Conservation (phyloP, 495 filamentous ascomycete genomes). For the Talaromyces proteolyticus region DNA sequence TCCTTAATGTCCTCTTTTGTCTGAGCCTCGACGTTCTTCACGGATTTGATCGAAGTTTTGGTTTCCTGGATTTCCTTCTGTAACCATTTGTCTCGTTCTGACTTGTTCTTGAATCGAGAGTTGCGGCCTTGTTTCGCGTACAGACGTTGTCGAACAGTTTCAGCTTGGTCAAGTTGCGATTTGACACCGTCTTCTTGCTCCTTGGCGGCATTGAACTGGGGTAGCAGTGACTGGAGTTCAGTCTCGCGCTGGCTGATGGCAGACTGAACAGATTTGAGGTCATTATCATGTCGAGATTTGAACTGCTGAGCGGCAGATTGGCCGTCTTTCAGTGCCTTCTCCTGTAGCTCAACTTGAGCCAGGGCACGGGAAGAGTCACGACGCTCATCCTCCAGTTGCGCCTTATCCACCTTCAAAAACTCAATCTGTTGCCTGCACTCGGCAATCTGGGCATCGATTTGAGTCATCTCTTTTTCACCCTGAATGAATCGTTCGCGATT, state of each 20-base stretch:
- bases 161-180: slow-evolving; percentile 65
- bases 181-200: slow-evolving; percentile 65
- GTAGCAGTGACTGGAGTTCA: slow-evolving; percentile 66
- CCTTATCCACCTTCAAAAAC: slow-evolving; percentile 80
- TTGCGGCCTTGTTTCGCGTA: slow-evolving; percentile 94
- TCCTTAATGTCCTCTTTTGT: slow-evolving; percentile 79
- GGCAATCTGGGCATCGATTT: slow-evolving; percentile 70
- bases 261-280: slow-evolving; percentile 64
- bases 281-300: slow-evolving; percentile 60
- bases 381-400: slow-evolving; percentile 84
- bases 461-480: slow-evolving; percentile 73
- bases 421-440: slow-evolving; percentile 77
- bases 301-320: slow-evolving; percentile 72
- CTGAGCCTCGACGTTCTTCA: slow-evolving; percentile 75
- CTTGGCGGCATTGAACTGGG: slow-evolving; percentile 68
- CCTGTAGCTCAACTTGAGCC: slow-evolving; percentile 79
- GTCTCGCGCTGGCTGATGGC: slow-evolving; percentile 72
- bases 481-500: slow-evolving; percentile 70
- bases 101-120: slow-evolving; percentile 79
- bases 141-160: slow-evolving; percentile 69
- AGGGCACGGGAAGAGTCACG: slow-evolving; percentile 67
- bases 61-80: slow-evolving; percentile 77
- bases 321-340: slow-evolving; percentile 74
- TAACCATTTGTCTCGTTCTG: slow-evolving; percentile 80
- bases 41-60: slow-evolving; percentile 64